These are phyloP conservation scores for Brasenia schreberi DNA, from an alignment of 164 flowering plant genomes.

Conservation along the genomic window DNA sequence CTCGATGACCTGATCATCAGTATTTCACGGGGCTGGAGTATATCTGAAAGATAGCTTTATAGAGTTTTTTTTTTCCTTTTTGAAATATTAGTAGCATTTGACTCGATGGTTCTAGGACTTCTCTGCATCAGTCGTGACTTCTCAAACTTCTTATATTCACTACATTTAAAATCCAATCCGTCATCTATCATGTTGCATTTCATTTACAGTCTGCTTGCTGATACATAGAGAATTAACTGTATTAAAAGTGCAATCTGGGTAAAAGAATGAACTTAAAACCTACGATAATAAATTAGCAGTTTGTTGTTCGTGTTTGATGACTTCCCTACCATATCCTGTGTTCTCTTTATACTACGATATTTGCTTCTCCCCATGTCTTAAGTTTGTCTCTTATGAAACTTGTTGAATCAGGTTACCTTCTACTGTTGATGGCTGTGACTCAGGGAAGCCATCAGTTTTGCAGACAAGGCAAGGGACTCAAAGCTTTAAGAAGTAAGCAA, in stretches of 20 bases:
- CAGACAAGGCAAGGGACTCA: conserved; percentile 31
- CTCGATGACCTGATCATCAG: too few species aligned
- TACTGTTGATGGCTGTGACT: conserved; percentile 5
- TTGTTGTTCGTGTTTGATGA: background rate
- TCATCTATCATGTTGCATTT: background rate
- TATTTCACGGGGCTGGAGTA: background rate
- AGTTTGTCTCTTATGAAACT: background rate
- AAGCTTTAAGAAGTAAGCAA: conserved; percentile 50
- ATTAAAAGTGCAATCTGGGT: too few species aligned
- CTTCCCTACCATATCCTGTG: background rate
- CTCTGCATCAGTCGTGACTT: background rate
- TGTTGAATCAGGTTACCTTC: conserved; percentile 18
- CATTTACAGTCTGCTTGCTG: too few species aligned
- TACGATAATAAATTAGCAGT: background rate
- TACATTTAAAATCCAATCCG: background rate
- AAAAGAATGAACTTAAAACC: too few species aligned
- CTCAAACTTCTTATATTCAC: background rate
- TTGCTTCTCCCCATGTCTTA: background rate
- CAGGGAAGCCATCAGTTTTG: conserved; percentile 25
- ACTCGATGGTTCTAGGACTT: background rate
- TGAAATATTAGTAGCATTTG: background rate
- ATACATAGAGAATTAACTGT: too few species aligned
- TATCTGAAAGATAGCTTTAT: background rate
- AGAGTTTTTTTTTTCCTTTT: too few species aligned
- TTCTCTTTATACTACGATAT: background rate